These are phyloP conservation scores for Allium fistulosum DNA, from an alignment of 106 monocot species.

Conservation along the genomic window DNA sequence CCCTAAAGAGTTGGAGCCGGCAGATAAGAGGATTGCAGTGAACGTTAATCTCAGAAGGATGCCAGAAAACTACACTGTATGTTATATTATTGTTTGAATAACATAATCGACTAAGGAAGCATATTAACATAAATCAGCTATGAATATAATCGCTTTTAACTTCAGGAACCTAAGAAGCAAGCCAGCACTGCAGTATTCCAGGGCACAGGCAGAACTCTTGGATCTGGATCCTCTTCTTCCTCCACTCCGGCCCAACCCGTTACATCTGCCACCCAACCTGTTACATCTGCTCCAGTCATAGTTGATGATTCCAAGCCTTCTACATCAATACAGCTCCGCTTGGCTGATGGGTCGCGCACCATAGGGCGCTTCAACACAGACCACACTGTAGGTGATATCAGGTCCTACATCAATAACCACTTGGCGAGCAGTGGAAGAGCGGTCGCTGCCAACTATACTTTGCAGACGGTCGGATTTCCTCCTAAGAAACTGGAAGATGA, in stretches of 20 bases:
- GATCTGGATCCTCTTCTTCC: conserved; percentile 15
- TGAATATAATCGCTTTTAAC: not conserved
- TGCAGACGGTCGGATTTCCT: conserved; percentile 83
- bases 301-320: conserved; percentile 59
- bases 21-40: conserved; percentile 36
- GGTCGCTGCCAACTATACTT: conserved; percentile 29
- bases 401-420: conserved; percentile 55
- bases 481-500: conserved; percentile 69
- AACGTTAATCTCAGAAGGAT: conserved; percentile 51
- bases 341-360: conserved; percentile 74
- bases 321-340: conserved; percentile 84
- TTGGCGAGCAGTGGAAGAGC: conserved; percentile 34
- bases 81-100: not conserved
- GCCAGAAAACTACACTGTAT: conserved; percentile 35
- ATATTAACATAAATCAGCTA: not conserved
- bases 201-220: conserved; percentile 75
- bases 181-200: conserved; percentile 31
- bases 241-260: not conserved
- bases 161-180: conserved; percentile 52
- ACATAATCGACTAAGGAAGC: not conserved
- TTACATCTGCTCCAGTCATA: conserved; percentile 10
- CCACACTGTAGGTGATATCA: conserved; percentile 71
- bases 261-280: conserved; percentile 9
- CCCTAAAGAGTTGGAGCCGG: conserved; percentile 59
- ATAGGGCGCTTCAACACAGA: conserved; percentile 70